These are phyloP conservation scores for Gnaphalium uliginosum DNA, from an alignment of 129 eudicot species.

Conservation along the genomic window DNA sequence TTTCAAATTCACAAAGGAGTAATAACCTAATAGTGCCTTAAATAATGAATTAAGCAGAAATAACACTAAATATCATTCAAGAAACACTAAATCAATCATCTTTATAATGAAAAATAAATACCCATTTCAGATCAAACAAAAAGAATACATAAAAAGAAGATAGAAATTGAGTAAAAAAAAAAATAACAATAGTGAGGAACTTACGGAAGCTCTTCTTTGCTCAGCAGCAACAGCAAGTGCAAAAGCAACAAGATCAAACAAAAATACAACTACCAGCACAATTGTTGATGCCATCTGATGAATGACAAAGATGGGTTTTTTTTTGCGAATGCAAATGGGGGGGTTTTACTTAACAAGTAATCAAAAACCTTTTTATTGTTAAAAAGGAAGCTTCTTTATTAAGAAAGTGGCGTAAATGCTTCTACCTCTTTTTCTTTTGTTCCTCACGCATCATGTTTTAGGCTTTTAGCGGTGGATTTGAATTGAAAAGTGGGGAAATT, in stretches of 20 bases:
- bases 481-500: conserved; percentile 4
- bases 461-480: conserved; percentile 32
- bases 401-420: conserved; percentile 36
- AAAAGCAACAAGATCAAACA: conserved; percentile 84
- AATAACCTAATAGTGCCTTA: conserved; percentile 2
- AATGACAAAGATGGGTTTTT: not conserved
- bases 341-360: conserved; percentile 17
- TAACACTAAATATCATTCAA: not conserved
- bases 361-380: not conserved
- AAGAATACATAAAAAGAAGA: not conserved
- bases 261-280: conserved; percentile 56
- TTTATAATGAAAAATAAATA: conserved; percentile 10
- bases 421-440: not conserved
- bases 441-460: conserved; percentile 20
- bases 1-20: not conserved
- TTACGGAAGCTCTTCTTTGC: conserved; percentile 78
- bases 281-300: conserved; percentile 69
- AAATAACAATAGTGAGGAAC: conserved; percentile 26
- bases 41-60: conserved; percentile 5
- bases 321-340: not conserved
- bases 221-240: conserved; percentile 97
- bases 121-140: conserved; percentile 19
- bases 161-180: not conserved
- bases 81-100: conserved; percentile 9
- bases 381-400: conserved; percentile 21